phyloP scores from a whole-genome alignment of 208 protist genomes.

The Leishmania guyanensis region DNA sequence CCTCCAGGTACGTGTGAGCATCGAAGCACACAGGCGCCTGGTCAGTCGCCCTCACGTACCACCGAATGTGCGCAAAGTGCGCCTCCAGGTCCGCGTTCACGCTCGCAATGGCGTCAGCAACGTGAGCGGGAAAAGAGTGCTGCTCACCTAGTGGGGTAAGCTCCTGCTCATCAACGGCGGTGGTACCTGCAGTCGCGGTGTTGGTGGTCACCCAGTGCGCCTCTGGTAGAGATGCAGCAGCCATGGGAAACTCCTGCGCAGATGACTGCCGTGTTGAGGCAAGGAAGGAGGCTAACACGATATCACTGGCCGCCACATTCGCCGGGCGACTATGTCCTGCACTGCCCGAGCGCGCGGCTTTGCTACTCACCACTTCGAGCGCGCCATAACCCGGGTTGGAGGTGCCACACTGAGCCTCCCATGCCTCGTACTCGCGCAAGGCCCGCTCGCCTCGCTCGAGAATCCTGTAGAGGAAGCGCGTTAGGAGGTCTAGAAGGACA shows the following conservation, averaged over 20 bases:
- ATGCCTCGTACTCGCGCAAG: constrained; percentile 33
- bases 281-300: not conserved
- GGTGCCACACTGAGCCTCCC: constrained; percentile 15
- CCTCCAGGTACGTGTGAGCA: constrained; percentile 44
- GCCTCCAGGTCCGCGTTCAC: constrained; percentile 52
- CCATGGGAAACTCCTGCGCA: not conserved
- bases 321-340: not conserved
- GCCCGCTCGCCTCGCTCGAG: constrained; percentile 38
- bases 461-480: constrained; percentile 28
- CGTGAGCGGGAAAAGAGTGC: constrained; percentile 28
- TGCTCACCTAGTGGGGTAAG: constrained; percentile 17
- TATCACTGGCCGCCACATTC: constrained; percentile 5
- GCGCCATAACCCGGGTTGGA: constrained; percentile 7
- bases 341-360: not conserved
- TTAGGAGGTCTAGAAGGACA: constrained; percentile 37
- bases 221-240: not conserved
- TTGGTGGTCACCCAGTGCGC: not conserved
- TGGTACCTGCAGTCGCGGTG: not conserved
- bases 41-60: constrained; percentile 51
- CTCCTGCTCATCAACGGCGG: constrained; percentile 16
- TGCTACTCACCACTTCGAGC: not conserved
- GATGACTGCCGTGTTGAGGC: not conserved
- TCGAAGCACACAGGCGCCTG: constrained; percentile 46
- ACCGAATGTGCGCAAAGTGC: constrained; percentile 70
- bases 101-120: constrained; percentile 24